Conservation (phyloP, 768 basidiomycete genomes). For the Gloeopeniophorella convolvens region DNA sequence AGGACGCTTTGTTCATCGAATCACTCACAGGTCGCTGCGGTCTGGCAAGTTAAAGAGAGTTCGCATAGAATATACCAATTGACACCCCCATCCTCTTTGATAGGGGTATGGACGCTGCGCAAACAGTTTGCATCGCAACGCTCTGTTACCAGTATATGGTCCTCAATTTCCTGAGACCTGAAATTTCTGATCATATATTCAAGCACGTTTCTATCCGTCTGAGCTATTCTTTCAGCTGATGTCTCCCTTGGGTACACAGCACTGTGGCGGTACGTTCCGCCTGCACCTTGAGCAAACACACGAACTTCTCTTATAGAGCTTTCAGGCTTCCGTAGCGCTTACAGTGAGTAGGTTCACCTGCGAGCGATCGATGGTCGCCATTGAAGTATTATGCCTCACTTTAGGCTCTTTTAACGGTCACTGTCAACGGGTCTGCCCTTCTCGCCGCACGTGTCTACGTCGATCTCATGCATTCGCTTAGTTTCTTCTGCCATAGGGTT, state of each 20-base stretch:
- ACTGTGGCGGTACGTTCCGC: slow-evolving; percentile 2
- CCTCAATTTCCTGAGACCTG: neutral
- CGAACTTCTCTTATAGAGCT: neutral
- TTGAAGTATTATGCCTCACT: neutral
- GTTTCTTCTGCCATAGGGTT: slow-evolving; percentile 12
- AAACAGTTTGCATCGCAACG: slow-evolving; percentile 2
- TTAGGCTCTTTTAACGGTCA: slow-evolving; percentile 2
- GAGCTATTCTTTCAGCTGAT: neutral
- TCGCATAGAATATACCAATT: neutral
- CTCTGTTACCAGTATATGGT: slow-evolving; percentile 7
- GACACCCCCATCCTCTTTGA: neutral
- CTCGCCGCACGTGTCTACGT: neutral
- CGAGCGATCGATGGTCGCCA: neutral
- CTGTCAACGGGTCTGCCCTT: slow-evolving; percentile 12
- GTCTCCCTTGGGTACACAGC: neutral
- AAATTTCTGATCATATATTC: slow-evolving; percentile 4
- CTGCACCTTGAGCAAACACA: neutral
- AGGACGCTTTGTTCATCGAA: neutral
- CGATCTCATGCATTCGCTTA: neutral
- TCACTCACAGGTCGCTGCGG: neutral
- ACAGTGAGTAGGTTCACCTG: slow-evolving; percentile 5
- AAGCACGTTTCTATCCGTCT: neutral
- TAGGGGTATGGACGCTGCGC: slow-evolving; percentile 8
- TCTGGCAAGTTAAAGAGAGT: slow-evolving; percentile 10
- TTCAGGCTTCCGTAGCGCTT: neutral